These are phyloP conservation scores for Kluyveromyces siamensis DNA, from an alignment of 805 yeast genomes.

Conservation along the genomic window DNA sequence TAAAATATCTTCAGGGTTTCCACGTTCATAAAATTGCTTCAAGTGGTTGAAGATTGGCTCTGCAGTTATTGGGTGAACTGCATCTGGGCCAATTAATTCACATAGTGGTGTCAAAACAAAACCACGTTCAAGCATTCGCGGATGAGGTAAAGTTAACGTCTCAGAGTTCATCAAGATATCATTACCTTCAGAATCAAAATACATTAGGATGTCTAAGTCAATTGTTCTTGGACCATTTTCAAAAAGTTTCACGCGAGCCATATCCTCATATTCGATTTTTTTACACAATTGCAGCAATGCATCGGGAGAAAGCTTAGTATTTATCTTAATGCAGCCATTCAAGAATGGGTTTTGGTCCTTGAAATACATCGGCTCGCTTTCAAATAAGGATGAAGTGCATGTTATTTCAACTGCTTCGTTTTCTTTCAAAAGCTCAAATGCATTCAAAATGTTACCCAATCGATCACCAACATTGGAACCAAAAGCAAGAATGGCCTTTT, in stretches of 20 bases:
- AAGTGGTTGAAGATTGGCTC: slow-evolving; percentile 69
- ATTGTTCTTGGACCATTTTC: slow-evolving; percentile 91
- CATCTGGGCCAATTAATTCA: slow-evolving; percentile 62
- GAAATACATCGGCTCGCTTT: slow-evolving; percentile 89
- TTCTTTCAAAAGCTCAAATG: slow-evolving; percentile 36
- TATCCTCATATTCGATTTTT: slow-evolving; percentile 63
- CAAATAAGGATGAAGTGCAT: slow-evolving; percentile 68
- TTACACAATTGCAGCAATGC: slow-evolving; percentile 56
- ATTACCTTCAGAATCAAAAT: slow-evolving; percentile 28
- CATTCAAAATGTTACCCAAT: slow-evolving; percentile 46
- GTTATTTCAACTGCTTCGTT: slow-evolving; percentile 38
- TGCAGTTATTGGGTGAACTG: slow-evolving; percentile 76
- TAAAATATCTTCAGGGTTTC: slow-evolving; percentile 45
- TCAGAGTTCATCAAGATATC: slow-evolving; percentile 42
- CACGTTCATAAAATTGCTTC: slow-evolving; percentile 37
- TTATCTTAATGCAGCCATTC: slow-evolving; percentile 70
- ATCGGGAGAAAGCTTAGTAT: slow-evolving; percentile 56
- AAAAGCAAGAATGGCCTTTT: slow-evolving; percentile 65
- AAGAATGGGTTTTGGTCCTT: slow-evolving; percentile 70
- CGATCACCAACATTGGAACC: slow-evolving; percentile 84
- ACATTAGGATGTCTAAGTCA: slow-evolving; percentile 80
- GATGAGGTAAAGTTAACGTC: slow-evolving; percentile 73
- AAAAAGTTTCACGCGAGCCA: slow-evolving; percentile 64
- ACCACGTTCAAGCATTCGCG: slow-evolving; percentile 76
- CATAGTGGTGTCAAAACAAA: slow-evolving; percentile 86